phyloP scores from a whole-genome alignment of 805 yeast species.

The Ogataea pignaliae region DNA sequence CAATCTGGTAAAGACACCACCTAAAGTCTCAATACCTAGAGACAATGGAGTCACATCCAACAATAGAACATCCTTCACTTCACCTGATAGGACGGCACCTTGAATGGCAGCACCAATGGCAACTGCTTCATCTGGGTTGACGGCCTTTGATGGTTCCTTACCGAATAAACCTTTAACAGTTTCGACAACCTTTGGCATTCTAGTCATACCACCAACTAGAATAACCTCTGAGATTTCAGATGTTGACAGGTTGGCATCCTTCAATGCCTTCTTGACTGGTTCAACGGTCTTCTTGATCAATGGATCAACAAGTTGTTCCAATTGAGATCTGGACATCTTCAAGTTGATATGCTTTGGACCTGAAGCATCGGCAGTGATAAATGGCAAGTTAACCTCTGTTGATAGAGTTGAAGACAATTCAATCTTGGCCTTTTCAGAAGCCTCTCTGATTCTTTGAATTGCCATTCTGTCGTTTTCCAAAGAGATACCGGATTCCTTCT shows the following conservation, averaged over 20 bases:
- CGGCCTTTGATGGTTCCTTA: constrained; percentile 63
- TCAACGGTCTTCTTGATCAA: constrained; percentile 64
- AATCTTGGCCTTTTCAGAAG: constrained; percentile 73
- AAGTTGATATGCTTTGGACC: constrained; percentile 56
- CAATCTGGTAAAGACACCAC: constrained; percentile 98
- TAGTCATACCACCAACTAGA: constrained; percentile 84
- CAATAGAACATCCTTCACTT: constrained; percentile 69
- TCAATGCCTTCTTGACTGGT: constrained; percentile 69
- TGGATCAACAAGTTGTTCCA: constrained; percentile 62
- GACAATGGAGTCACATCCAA: constrained; percentile 93
- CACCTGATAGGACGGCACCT: constrained; percentile 83
- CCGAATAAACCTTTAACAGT: constrained; percentile 57
- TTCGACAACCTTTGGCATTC: constrained; percentile 77
- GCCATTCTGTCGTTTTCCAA: constrained; percentile 48
- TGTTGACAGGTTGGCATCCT: constrained; percentile 65
- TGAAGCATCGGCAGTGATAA: constrained; percentile 47
- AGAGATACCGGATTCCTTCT: constrained; percentile 51
- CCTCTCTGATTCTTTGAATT: constrained; percentile 74
- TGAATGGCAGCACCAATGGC: constrained; percentile 89
- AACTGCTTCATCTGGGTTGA: constrained; percentile 92
- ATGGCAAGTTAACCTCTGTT: constrained; percentile 66
- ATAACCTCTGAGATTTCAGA: constrained; percentile 71
- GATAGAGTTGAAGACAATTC: constrained; percentile 63
- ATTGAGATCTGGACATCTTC: constrained; percentile 57
- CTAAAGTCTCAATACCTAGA: constrained; percentile 97